phyloP scores from a whole-genome alignment of 805 yeast genomes.

The Saturnispora galanensis region DNA sequence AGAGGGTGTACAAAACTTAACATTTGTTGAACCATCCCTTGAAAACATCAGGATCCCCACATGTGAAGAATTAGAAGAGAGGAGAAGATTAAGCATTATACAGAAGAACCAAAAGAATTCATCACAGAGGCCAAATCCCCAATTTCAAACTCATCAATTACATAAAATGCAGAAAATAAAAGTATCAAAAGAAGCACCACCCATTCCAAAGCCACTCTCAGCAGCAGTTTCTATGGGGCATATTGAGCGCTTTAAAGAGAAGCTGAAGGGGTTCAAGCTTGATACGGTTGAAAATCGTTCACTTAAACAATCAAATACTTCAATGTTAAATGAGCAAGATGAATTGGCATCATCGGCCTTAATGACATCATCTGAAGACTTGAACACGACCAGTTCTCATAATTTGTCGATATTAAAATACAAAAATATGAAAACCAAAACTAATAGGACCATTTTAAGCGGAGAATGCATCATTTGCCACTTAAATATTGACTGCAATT shows the following conservation, averaged over 20 bases:
- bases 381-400: not conserved
- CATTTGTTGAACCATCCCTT: not conserved
- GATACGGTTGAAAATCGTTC: not conserved
- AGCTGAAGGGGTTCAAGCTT: conserved; percentile 12
- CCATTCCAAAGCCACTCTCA: conserved; percentile 12
- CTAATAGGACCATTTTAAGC: conserved; percentile 10
- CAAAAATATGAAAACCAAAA: not conserved
- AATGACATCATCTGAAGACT: no score
- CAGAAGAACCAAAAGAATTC: not conserved
- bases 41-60: conserved; percentile 5
- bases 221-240: conserved; percentile 12
- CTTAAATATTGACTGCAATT: conserved; percentile 34
- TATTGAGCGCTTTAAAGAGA: conserved; percentile 18
- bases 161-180: not conserved
- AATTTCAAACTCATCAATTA: not conserved
- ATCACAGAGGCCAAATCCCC: not conserved
- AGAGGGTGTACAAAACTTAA: not conserved
- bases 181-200: conserved; percentile 15
- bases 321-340: not conserved
- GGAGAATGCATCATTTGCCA: conserved; percentile 32
- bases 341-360: no score
- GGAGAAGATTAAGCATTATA: not conserved
- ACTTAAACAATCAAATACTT: not conserved
- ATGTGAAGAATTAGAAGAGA: conserved; percentile 3
- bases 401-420: not conserved